Percentiles rank a stretch among this genome's conserved stretches.
These are phyloP conservation scores for Blastobotrys mokoenaii DNA, from an alignment of 805 yeast genomes.

Conservation along the genomic window DNA sequence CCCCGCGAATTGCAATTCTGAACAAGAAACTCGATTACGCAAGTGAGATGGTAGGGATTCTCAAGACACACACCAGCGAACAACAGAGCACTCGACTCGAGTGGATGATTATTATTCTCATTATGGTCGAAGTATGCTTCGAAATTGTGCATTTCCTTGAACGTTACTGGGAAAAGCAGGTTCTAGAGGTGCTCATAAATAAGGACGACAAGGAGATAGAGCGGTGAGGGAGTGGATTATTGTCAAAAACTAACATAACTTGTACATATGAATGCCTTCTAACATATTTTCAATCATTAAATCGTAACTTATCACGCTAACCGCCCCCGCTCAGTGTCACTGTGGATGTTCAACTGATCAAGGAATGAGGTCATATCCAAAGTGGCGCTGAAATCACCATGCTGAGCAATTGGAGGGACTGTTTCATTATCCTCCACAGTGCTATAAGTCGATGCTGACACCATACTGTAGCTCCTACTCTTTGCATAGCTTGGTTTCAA, in stretches of 20 bases:
- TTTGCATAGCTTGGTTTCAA: not conserved
- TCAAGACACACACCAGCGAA: conserved; percentile 67
- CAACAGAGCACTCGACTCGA: conserved; percentile 69
- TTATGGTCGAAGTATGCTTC: conserved; percentile 77
- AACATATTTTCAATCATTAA: not conserved
- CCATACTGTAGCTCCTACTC: not conserved
- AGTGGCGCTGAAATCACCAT: not conserved
- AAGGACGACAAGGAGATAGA: not conserved
- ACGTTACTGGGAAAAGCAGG: conserved; percentile 25
- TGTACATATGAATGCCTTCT: not conserved
- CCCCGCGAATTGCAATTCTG: conserved; percentile 67
- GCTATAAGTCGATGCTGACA: not conserved
- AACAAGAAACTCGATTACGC: conserved; percentile 86
- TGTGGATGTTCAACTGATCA: not conserved
- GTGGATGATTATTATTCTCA: conserved; percentile 79
- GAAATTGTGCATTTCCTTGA: conserved; percentile 72
- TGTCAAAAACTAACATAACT: not conserved
- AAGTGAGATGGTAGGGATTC: conserved; percentile 76
- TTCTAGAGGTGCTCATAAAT: not conserved
- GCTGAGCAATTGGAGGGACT: not conserved
- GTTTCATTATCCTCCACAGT: not conserved
- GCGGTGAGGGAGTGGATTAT: not conserved
- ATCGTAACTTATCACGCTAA: not conserved
- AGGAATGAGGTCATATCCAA: conserved; percentile 3
- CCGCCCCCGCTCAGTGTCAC: conserved; percentile 1